Evolutionary conservation across 306 rosid species (phyloP), one percentile per base, ranked within the genome.

Genomic region (Medicago arabica): DNA sequence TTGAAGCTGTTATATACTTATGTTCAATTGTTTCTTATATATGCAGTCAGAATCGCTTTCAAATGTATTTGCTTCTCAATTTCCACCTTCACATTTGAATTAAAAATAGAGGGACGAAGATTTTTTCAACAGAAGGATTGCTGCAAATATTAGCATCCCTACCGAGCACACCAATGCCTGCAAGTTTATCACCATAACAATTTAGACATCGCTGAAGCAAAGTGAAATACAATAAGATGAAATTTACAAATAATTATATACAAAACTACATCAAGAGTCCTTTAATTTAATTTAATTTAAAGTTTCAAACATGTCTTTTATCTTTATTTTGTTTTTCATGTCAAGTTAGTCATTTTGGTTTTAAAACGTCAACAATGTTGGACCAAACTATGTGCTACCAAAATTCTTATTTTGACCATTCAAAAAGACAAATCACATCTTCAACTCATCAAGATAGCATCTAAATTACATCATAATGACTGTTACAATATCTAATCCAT

Each of bases 81-180:
- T 60, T 84, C 28, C 62, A 65, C 53, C 69, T 75, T 59, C 13
- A 2, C 49, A 44, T 59, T 54, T 65, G 53, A 74, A 53, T 74
- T 78, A 58, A 34, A 66, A 69, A 36, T 28, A 77, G 66, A 36
- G 61, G 61, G 71, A 41, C 67, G 59, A 23, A 15, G 64, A 84
- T 84, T 80, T 88, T 80, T 82, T 88, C 77, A 85, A 77, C 11
- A 87, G 78, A 81, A 65, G 53, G 86, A 75, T 62, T 64, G 82
- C 87, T 44, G 80, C 91, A 18, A 85, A 63, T 66, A 85, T 44
- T 74, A 91, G 76, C 85, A 86, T 61, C 23, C 44, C 84, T 7
- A 86, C 74, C 2, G 91, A 85, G 71, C 90, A 91, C 66, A 81
- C 64, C 16, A 94, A 81, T 38, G 98, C 97, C 98, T 94, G 94